phyloP scores from a whole-genome alignment of 2,329 filamentous ascomycete genomes.

The Xenoacremonium recifei region DNA sequence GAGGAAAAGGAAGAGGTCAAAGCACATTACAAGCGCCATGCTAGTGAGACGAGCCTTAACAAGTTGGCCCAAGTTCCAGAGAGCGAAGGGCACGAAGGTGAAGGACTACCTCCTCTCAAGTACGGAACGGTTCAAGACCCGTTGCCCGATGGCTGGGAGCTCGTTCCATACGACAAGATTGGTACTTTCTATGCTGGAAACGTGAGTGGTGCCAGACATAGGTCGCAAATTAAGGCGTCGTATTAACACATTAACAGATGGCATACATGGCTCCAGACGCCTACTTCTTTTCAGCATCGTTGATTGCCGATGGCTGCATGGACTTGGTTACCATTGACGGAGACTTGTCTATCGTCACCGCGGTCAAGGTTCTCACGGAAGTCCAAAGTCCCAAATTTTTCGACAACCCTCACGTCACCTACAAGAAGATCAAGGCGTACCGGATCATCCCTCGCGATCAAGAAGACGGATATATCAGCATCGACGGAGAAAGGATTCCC shows the following conservation, averaged over 20 bases:
- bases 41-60: constrained; percentile 31
- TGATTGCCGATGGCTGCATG: constrained; percentile 80
- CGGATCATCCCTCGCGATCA: constrained; percentile 74
- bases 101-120: constrained; percentile 67
- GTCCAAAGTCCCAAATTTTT: constrained; percentile 76
- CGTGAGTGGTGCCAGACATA: constrained; percentile 41
- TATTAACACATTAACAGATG: constrained; percentile 57
- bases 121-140: constrained; percentile 80
- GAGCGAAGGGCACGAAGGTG: constrained; percentile 28
- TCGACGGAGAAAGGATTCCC: constrained; percentile 85
- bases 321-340: constrained; percentile 82
- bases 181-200: constrained; percentile 95
- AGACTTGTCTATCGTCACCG: constrained; percentile 64
- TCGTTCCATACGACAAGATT: constrained; percentile 71
- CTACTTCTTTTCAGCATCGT: constrained; percentile 83
- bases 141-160: constrained; percentile 74
- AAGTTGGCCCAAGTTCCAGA: constrained; percentile 25
- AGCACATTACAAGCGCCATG: constrained; percentile 63
- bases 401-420: constrained; percentile 72
- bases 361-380: constrained; percentile 67
- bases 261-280: constrained; percentile 83
- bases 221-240: background rate
- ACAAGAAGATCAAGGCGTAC: constrained; percentile 85
- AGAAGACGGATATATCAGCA: constrained; percentile 80
- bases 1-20: constrained; percentile 73